Base-by-base conservation (phyloP, 108 stramenopile genomes). In the Phaeodactylum tricornutum region DNA sequence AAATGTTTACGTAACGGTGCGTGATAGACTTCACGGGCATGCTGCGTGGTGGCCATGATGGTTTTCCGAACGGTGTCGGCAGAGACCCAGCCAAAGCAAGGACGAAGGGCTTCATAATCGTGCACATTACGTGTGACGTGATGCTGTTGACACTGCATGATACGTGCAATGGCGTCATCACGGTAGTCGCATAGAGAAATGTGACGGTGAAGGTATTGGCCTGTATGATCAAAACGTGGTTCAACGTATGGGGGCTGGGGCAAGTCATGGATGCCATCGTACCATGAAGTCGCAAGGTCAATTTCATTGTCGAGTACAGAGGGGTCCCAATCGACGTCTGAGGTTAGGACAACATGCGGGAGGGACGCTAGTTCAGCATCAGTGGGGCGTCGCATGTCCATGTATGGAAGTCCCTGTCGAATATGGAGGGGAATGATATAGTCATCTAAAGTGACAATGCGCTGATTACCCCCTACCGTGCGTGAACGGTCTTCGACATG, bases 381-480 rank as follows among this genome's bases (percentile, higher is more conserved):
- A 15, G 49, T 50, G 37, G 29, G 35, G 2, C 22, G 26, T 4
- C 55, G 29, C 21, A 56, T 15, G 0, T 42, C 2, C 19, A 63
- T 9, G 11, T 37, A 56, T 0, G 31, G 9, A 2, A 63, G 47
- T 1, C 55, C 62, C 4, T 29, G 14, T 0, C 4, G 2, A 23
- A 63, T 16, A 0, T 37, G 9, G 4, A 63, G 35, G 1, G 54
- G 54, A 25, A 57, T 15, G 1, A 45, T 1, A 36, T 47, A 35
- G 0, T 55, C 62, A 50, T 63, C 62, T 0, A 19, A 5, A 3
- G 62, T 63, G 24, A 27, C 2, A 29, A 63, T 63, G 29, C 46
- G 37, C 16, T 63, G 62, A 32, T 20, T 24, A 19, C 55, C 49
- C n/a, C 50, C 64, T 19, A 45, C 43, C 6, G 14, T 6, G 16